Evolutionary conservation across 768 basidiomycete genomes (phyloP).

Genomic region (Fibroporia radiculosa): DNA sequence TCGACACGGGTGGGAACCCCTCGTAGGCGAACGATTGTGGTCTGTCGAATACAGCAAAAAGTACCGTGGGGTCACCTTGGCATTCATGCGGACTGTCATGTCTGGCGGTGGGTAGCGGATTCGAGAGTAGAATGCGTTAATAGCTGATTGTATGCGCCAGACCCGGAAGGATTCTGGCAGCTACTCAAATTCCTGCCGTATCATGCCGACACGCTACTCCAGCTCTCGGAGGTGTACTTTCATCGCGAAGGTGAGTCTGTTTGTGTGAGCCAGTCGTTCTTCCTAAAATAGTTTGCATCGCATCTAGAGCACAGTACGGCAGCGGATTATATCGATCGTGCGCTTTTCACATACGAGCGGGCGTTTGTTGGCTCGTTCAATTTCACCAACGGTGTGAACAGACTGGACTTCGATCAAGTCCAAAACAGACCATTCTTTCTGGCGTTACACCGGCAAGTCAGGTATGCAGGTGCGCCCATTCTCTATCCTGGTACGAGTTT

Average conservation of each 20-base stretch:
- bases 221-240: constrained; percentile 75
- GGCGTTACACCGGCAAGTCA: constrained; percentile 75
- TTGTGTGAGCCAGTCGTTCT: background rate
- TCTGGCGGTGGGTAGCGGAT: constrained; percentile 59
- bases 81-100: constrained; percentile 75
- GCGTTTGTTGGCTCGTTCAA: constrained; percentile 83
- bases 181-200: constrained; percentile 76
- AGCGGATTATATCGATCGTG: constrained; percentile 85
- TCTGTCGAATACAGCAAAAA: constrained; percentile 80
- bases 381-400: constrained; percentile 70
- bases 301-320: constrained; percentile 70
- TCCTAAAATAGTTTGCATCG: background rate
- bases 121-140: background rate
- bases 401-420: constrained; percentile 84
- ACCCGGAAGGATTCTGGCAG: constrained; percentile 72
- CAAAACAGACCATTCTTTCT: constrained; percentile 94
- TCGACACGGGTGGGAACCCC: constrained; percentile 29
- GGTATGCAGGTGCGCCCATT: constrained; percentile 35
- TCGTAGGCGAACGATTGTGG: constrained; percentile 74
- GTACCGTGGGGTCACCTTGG: constrained; percentile 74
- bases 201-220: constrained; percentile 89
- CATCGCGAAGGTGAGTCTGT: constrained; percentile 71
- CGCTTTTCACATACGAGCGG: constrained; percentile 88
- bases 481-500: background rate
- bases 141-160: constrained; percentile 26